Base-by-base conservation (phyloP, 2,329 filamentous ascomycete genomes). In the Phyllosticta ampelicida region DNA sequence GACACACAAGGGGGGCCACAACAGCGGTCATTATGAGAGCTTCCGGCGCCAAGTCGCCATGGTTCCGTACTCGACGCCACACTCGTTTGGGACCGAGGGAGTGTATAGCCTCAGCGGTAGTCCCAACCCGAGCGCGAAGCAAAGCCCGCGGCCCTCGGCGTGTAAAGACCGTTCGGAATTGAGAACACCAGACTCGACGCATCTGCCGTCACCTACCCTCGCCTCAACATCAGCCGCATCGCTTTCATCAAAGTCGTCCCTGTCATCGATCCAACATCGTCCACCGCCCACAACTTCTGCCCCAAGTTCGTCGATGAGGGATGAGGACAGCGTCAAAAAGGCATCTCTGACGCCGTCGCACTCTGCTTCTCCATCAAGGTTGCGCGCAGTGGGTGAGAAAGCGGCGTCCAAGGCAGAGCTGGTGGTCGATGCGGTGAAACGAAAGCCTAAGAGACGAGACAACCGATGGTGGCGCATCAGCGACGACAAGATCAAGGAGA, bases 401-500 rank as follows among this genome's bases (percentile, higher is more conserved):
- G 57, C 57, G 11, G 57, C 65, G 51, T 69, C 70, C 29, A 71
- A 69, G 23, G 65, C 68, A 1, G 63, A 69, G 2, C 67, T 67
- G 0, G 78, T 84, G 8, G 79, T 80, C 0, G 80, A 71, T 5
- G 51, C 44, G 20, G 44, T 62, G 28, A 57, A 77, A 62, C 84
- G 82, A 64, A 83, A 80, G 61, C 61, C 65, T n/a, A 82, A 80
- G 64, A 84, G 82, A 67, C 73, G 76, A 11, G 81, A 80, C 51
- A 86, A 95, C 67, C 84, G 87, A 48, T 99, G 94, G 94, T 99
- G 94, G 94, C 84, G 94, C 36, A 95, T 99, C 63, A 96, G 91
- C 63, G 94, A 99, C 70, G 94, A 99, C 64, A 96, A 95, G 73
- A 84, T 97, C 66, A 94, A 92, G 69, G 92, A 97, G 73, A 87